Base-by-base conservation (phyloP, 306 rosid species). In the Hylodesmum podocarpum region DNA sequence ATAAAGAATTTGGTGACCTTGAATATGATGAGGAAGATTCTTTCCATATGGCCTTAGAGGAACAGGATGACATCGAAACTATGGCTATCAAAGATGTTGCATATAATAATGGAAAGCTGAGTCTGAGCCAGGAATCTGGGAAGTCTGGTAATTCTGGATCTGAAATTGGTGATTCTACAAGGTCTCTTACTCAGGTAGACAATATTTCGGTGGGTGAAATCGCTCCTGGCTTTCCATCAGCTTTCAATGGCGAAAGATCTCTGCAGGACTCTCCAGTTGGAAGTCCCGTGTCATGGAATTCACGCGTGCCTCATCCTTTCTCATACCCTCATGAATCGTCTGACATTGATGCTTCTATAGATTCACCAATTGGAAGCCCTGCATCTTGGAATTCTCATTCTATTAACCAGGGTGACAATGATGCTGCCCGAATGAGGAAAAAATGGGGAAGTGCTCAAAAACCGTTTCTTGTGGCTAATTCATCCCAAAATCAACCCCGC, bases 371-470 rank as follows among this genome's bases (percentile, higher is more conserved):
- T 50, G 99, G 98, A 71, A 96, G 99, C 80, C 99, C 98, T 78
- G 91, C 96, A 61, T 87, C 92, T 53, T 96, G 97, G 98, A 96
- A 96, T 84, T 89, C 93, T 73, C 97, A 85, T 39, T 89, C 93
- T 75, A 91, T 91, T 78, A 70, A 81, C 55, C 97, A 89, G 74
- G 86, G 89, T 50, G 99, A 96, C 68, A 87, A 70, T 59, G 98
- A 96, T 78, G 98, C 96, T 54, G 85, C 96, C 75, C 85, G 98
- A 84, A 96, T 93, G 96, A 88, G 99, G 84, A 96, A 96, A 87
- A 96, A 96, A 86, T 96, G 99, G 99, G 98, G 98, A 73, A 89
- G 97, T 78, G 93, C 97, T 75, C 98, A 96, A 84, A 93, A 93
- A 36, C 98, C 99, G 49, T 58, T 84, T 78, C 79, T 93, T 68